Conservation (phyloP, 805 yeast genomes). For the Metschnikowia sp. region DNA sequence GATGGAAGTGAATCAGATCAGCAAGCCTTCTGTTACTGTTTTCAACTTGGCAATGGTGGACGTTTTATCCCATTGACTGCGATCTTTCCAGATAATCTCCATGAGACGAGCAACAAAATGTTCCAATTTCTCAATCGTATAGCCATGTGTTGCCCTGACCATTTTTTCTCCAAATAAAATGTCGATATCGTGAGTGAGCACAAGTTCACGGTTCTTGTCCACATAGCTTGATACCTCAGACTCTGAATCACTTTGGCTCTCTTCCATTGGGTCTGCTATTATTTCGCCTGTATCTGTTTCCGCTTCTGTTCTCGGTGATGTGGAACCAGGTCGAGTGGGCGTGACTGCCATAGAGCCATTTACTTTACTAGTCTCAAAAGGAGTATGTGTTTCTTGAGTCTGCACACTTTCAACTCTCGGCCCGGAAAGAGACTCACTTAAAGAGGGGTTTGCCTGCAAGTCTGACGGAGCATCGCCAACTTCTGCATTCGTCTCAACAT, state of each 20-base stretch:
- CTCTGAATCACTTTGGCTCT: slow-evolving; percentile 28
- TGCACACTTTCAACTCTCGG: too few relatives aligned
- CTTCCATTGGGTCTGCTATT: background rate
- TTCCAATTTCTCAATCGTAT: slow-evolving; percentile 37
- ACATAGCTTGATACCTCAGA: slow-evolving; percentile 34
- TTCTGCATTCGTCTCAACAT: background rate
- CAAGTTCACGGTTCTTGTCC: slow-evolving; percentile 55
- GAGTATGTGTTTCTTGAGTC: too few relatives aligned
- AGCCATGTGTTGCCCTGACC: slow-evolving; percentile 30
- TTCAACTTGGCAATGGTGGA: slow-evolving; percentile 32
- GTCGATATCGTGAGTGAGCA: slow-evolving; percentile 19
- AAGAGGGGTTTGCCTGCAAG: too few relatives aligned
- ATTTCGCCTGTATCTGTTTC: background rate
- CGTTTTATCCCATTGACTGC: slow-evolving; percentile 47
- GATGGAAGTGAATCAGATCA: background rate
- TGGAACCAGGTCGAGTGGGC: background rate
- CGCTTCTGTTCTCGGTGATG: background rate
- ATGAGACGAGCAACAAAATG: slow-evolving; percentile 58
- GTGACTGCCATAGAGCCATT: too few relatives aligned
- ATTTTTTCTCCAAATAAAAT: slow-evolving; percentile 25
- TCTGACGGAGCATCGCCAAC: too few relatives aligned
- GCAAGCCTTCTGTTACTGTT: slow-evolving; percentile 14
- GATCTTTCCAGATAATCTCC: slow-evolving; percentile 69
- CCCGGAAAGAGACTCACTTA: too few relatives aligned
- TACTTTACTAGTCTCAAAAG: too few relatives aligned